A percentile compares a stretch with the other conserved stretches of the same genome.
phyloP scores from a whole-genome alignment of 2,329 filamentous ascomycete species.

The Cladosporium sphaerospermum region DNA sequence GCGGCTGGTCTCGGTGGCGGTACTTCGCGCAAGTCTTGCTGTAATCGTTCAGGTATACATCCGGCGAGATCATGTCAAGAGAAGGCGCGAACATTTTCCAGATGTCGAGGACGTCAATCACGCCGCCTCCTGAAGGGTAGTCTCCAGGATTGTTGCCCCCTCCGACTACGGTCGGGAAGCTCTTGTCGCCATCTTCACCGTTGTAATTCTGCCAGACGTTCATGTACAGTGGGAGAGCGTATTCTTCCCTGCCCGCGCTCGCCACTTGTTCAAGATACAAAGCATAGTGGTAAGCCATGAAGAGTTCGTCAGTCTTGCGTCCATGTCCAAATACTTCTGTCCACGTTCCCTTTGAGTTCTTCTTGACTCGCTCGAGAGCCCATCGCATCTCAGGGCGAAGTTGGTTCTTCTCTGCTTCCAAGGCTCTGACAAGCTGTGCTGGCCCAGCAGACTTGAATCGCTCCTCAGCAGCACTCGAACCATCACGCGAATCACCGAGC shows the following conservation, averaged over 20 bases:
- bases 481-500: slow-evolving; percentile 47
- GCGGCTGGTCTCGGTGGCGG: slow-evolving; percentile 37
- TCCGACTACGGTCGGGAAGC: slow-evolving; percentile 35
- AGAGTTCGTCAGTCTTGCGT: slow-evolving; percentile 38
- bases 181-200: slow-evolving; percentile 27
- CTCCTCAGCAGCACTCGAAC: slow-evolving; percentile 36
- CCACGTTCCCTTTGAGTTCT: slow-evolving; percentile 29
- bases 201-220: slow-evolving; percentile 45
- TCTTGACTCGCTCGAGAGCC: slow-evolving; percentile 1
- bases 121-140: slow-evolving; percentile 45
- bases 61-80: slow-evolving; percentile 44
- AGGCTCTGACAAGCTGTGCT: slow-evolving; percentile 27
- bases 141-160: slow-evolving; percentile 40
- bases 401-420: slow-evolving; percentile 16
- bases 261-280: slow-evolving; percentile 38
- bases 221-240: slow-evolving; percentile 39
- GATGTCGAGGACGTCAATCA: slow-evolving; percentile 39
- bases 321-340: slow-evolving; percentile 36
- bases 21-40: slow-evolving; percentile 40
- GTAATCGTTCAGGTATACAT: slow-evolving; percentile 47
- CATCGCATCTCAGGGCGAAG: background rate
- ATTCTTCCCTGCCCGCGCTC: slow-evolving; percentile 35
- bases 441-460: slow-evolving; percentile 37
- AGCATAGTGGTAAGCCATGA: slow-evolving; percentile 45
- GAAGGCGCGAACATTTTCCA: slow-evolving; percentile 38